phyloP scores from a whole-genome alignment of 2,329 filamentous ascomycete species.

The Chaetomium olivaceum region DNA sequence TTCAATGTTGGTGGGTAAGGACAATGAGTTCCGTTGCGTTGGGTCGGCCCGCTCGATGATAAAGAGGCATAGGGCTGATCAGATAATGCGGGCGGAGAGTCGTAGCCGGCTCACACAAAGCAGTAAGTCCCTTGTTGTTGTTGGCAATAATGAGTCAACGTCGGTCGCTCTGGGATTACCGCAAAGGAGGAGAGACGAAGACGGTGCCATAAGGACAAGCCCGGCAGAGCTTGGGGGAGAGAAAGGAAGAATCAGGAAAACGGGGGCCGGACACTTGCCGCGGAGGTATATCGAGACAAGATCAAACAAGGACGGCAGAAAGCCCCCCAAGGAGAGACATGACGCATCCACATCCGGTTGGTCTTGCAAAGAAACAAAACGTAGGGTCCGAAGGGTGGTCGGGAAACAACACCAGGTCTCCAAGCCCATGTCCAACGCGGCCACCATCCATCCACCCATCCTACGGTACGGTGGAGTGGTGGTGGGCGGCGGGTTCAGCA shows the following conservation, averaged over 20 bases:
- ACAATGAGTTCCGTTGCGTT: slow-evolving; percentile 17
- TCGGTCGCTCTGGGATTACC: slow-evolving; percentile 10
- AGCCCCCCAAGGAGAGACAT: slow-evolving; percentile 11
- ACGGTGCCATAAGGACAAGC: neutral
- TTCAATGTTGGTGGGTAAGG: neutral
- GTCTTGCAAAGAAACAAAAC: slow-evolving; percentile 23
- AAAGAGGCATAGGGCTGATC: slow-evolving; percentile 15
- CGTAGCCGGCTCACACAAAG: slow-evolving; percentile 16
- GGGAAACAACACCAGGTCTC: slow-evolving; percentile 20
- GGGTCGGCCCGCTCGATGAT: slow-evolving; percentile 4
- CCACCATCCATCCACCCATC: neutral
- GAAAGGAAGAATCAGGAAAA: slow-evolving; percentile 11
- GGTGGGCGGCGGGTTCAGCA: neutral
- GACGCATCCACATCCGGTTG: slow-evolving; percentile 20
- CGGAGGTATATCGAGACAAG: slow-evolving; percentile 25
- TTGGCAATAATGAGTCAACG: slow-evolving; percentile 8
- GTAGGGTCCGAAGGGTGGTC: slow-evolving; percentile 22
- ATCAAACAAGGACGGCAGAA: neutral
- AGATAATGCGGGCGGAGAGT: neutral
- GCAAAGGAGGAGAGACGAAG: slow-evolving; percentile 17
- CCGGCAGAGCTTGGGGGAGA: slow-evolving; percentile 5
- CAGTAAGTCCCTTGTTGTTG: slow-evolving; percentile 15
- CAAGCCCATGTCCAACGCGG: slow-evolving; percentile 20
- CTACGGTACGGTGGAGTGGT: slow-evolving; percentile 16
- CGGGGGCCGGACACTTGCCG: slow-evolving; percentile 12